Evolutionary conservation across 108 stramenopile species (phyloP).

Genomic region (Skeletonema menzelii): DNA sequence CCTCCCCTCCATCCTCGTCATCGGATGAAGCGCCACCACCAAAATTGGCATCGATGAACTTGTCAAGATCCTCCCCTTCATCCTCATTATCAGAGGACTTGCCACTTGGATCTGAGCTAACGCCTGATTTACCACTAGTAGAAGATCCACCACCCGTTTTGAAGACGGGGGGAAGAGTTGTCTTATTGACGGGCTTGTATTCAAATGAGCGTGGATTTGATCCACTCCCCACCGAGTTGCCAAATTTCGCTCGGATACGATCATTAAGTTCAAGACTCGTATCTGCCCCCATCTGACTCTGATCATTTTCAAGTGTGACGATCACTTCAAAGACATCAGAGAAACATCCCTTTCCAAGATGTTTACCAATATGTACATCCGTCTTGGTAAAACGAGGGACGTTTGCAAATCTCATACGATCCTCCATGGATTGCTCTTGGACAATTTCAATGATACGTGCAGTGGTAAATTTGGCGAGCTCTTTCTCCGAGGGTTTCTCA

Average conservation of each 20-base stretch:
- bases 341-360: slow-evolving; percentile 18
- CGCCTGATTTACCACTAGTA: no score
- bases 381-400: slow-evolving; percentile 8
- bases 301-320: background rate
- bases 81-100: no score
- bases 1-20: background rate
- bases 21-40: no score
- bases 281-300: background rate
- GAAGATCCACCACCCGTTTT: no score
- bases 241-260: background rate
- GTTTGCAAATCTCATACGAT: background rate
- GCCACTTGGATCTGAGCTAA: no score
- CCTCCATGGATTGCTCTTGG: background rate
- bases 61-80: no score
- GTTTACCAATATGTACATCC: background rate
- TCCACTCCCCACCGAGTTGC: background rate
- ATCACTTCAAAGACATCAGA: slow-evolving; percentile 22
- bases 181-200: background rate
- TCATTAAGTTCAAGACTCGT: background rate
- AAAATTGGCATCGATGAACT: no score
- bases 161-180: background rate
- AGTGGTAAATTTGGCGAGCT: background rate
- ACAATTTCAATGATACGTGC: background rate
- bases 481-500: background rate
- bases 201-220: background rate